Conservation (phyloP, 768 basidiomycete genomes). For the Tylopilus plumbeoviolaceoides region DNA sequence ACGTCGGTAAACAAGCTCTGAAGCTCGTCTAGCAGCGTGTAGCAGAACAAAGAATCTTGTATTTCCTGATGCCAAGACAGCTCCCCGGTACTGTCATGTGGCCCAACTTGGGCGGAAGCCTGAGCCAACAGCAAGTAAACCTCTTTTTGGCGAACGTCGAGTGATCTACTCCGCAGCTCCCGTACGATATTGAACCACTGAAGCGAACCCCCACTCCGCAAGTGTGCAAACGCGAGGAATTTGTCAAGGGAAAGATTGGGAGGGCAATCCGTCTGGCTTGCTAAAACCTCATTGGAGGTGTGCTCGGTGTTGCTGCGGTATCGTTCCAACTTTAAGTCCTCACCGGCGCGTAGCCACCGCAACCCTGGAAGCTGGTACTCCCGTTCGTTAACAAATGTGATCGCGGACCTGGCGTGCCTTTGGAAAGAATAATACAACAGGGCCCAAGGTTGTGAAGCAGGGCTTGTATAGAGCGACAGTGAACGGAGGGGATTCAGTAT, state of each 20-base stretch:
- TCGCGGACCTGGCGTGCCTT: neutral
- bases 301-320: conserved; percentile 35
- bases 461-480: neutral
- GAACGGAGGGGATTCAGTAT: no score
- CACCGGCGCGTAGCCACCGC: conserved; percentile 27
- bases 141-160: conserved; percentile 38
- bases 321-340: conserved; percentile 26
- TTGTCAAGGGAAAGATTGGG: conserved; percentile 41
- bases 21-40: conserved; percentile 16
- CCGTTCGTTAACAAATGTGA: neutral
- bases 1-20: no score
- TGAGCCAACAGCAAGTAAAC: conserved; percentile 44
- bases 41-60: conserved; percentile 7
- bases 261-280: conserved; percentile 40
- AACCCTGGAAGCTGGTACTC: conserved; percentile 18
- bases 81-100: conserved; percentile 3
- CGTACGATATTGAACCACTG: conserved; percentile 34
- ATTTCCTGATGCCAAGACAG: conserved; percentile 41
- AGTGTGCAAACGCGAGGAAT: conserved; percentile 39
- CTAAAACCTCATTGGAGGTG: conserved; percentile 42
- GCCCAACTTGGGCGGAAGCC: conserved; percentile 42
- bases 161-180: conserved; percentile 35
- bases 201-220: conserved; percentile 38
- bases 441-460: no score
- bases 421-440: neutral